Conservation (phyloP, 1,284 basidiomycete species). For the Sporisorium sorghi region DNA sequence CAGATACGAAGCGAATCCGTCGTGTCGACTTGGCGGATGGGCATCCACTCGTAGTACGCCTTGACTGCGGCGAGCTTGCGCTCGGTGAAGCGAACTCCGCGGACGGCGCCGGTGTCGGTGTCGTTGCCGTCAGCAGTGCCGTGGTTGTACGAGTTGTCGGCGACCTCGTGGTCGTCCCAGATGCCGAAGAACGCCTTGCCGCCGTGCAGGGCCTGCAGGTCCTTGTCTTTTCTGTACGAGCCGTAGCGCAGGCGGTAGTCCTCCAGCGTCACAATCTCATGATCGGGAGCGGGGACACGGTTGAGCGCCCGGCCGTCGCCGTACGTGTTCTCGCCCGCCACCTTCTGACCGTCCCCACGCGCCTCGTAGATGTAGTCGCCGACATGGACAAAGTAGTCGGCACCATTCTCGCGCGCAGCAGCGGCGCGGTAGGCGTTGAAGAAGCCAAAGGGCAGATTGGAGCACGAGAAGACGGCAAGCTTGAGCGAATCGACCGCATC, state of each 20-base stretch:
- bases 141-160: constrained; percentile 76
- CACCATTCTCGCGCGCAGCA: constrained; percentile 72
- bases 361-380: constrained; percentile 74
- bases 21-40: constrained; percentile 76
- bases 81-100: constrained; percentile 73
- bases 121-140: constrained; percentile 77
- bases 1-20: constrained; percentile 77
- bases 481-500: constrained; percentile 72
- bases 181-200: constrained; percentile 41
- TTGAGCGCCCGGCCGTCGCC: constrained; percentile 68
- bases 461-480: constrained; percentile 76
- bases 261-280: constrained; percentile 75
- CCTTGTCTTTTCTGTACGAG: constrained; percentile 71
- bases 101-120: constrained; percentile 71
- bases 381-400: constrained; percentile 76
- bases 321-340: constrained; percentile 56
- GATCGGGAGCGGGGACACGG: constrained; percentile 69
- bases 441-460: constrained; percentile 74
- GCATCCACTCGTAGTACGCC: constrained; percentile 80
- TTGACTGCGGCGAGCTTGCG: constrained; percentile 76
- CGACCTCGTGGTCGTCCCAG: constrained; percentile 77
- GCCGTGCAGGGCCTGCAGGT: constrained; percentile 34
- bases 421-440: constrained; percentile 79
- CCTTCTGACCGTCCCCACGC: constrained; percentile 43
- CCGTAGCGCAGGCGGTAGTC: constrained; percentile 76